phyloP scores from a whole-genome alignment of 352 stramenopile species.

The Phytophthora citrophthora region DNA sequence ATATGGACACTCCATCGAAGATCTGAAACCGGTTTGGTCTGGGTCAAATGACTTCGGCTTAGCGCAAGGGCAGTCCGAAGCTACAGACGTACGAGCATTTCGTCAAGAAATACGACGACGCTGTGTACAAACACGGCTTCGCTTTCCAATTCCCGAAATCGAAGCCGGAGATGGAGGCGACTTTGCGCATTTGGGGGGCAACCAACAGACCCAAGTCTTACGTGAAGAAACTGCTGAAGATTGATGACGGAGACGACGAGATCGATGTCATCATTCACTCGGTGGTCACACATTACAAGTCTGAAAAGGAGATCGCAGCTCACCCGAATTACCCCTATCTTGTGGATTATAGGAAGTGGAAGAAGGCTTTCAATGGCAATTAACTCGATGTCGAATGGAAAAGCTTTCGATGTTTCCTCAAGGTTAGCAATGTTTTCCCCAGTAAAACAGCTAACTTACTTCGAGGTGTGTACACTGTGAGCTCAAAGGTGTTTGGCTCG shows the following conservation, averaged over 20 bases:
- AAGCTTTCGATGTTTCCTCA: no score
- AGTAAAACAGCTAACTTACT: no score
- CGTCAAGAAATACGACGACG: background rate
- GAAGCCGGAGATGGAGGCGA: background rate
- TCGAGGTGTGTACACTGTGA: no score
- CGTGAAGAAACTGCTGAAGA: background rate
- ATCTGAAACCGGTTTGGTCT: background rate
- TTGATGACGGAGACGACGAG: background rate
- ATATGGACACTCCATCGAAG: background rate
- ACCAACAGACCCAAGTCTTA: background rate
- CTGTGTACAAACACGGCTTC: background rate
- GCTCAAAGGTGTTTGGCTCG: background rate
- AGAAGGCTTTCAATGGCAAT: background rate
- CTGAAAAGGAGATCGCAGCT: background rate
- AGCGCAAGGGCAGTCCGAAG: background rate
- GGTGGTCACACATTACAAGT: background rate
- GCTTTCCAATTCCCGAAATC: background rate
- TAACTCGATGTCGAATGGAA: no score
- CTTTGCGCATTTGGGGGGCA: background rate
- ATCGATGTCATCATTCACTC: background rate
- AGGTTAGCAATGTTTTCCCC: no score
- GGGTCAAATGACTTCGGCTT: background rate
- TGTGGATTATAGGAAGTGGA: background rate
- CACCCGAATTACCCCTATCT: background rate
- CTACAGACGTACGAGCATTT: background rate